Evolutionary conservation across 495 filamentous ascomycete species (phyloP).

Genomic region (Cudoniella acicularis): DNA sequence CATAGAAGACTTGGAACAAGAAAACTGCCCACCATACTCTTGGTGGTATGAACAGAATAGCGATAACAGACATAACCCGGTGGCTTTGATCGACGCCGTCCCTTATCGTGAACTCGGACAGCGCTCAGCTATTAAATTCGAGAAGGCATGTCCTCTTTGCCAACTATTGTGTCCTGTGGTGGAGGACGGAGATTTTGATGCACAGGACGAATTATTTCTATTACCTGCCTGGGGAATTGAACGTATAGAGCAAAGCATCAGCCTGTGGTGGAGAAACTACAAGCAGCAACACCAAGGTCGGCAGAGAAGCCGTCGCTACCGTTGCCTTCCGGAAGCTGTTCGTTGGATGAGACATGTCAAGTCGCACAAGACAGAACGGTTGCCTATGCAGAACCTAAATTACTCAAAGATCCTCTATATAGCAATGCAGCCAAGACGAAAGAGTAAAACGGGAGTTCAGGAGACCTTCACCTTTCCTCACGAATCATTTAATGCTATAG

Average conservation of each 20-base stretch:
- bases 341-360: background rate
- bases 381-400: background rate
- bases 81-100: background rate
- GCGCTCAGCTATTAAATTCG: background rate
- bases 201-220: background rate
- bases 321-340: background rate
- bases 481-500: background rate
- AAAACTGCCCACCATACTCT: background rate
- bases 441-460: background rate
- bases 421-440: background rate
- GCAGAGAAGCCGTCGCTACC: background rate
- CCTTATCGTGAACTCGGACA: background rate
- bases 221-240: background rate
- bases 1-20: background rate
- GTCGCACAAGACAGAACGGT: background rate
- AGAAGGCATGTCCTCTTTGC: background rate
- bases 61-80: background rate
- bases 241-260: background rate
- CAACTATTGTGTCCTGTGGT: background rate
- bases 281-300: background rate
- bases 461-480: background rate
- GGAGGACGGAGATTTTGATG: background rate
- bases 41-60: background rate
- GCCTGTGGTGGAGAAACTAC: background rate
- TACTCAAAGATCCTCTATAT: background rate